phyloP scores from a whole-genome alignment of 139 green algal genomes.

The Marvania coccoides region DNA sequence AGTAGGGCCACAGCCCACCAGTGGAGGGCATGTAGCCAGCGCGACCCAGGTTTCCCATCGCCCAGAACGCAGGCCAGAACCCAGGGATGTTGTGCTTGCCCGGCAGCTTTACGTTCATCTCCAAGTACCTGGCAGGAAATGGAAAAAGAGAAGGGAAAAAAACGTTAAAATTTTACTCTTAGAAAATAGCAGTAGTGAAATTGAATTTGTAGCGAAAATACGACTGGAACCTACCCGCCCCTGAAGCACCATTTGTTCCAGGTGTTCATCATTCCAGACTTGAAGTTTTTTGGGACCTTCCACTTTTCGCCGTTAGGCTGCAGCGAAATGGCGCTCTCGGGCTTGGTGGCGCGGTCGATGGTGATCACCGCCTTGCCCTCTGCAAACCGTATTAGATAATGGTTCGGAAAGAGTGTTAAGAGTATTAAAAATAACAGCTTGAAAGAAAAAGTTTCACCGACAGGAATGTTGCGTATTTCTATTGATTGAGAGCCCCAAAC shows the following conservation, averaged over 20 bases:
- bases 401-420: too few relatives aligned
- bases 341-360: slow-evolving; percentile 7
- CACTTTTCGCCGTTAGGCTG: slow-evolving; percentile 10
- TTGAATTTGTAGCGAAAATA: not conserved
- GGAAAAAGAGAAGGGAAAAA: too few relatives aligned
- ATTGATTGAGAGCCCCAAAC: too few relatives aligned
- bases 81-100: slow-evolving; percentile 21
- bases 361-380: slow-evolving; percentile 13
- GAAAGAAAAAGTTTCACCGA: not conserved
- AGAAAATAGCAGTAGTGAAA: not conserved
- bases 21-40: slow-evolving; percentile 35
- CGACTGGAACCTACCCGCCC: too few relatives aligned
- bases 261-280: slow-evolving; percentile 28
- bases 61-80: slow-evolving; percentile 36
- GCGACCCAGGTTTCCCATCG: slow-evolving; percentile 39
- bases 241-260: slow-evolving; percentile 62
- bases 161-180: not conserved
- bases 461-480: not conserved
- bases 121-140: slow-evolving; percentile 44
- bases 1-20: slow-evolving; percentile 36
- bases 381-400: too few relatives aligned
- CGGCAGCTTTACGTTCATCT: slow-evolving; percentile 36
- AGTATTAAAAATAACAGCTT: not conserved
- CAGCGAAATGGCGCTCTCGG: not conserved
- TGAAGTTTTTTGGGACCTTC: slow-evolving; percentile 8